Conservation (phyloP, 352 stramenopile species). For the Nothophytophthora sp. region DNA sequence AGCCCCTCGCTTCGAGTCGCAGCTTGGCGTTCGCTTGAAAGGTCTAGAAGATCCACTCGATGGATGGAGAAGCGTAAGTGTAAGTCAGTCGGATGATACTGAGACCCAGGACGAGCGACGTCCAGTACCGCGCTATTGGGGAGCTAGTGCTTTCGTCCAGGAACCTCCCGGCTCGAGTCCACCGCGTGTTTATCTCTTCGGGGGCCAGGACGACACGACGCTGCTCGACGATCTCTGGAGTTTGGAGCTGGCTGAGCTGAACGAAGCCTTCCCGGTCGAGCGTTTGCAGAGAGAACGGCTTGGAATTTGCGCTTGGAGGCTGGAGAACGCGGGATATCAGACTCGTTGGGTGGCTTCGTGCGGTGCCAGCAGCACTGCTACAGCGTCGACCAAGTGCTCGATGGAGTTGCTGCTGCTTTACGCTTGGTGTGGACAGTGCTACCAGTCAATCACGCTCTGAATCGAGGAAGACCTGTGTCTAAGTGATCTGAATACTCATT, state of each 20-base stretch:
- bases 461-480: too few species aligned
- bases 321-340: conserved; percentile 37
- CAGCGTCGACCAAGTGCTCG: conserved; percentile 29
- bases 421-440: conserved; percentile 52
- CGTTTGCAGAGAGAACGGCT: conserved; percentile 18
- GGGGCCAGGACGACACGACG: conserved; percentile 68
- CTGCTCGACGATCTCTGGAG: conserved; percentile 66
- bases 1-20: conserved; percentile 29
- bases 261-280: conserved; percentile 26
- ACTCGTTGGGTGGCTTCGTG: conserved; percentile 46
- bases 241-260: conserved; percentile 38
- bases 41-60: conserved; percentile 38
- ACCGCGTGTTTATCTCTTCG: conserved; percentile 52
- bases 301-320: conserved; percentile 45
- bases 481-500: too few species aligned
- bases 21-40: conserved; percentile 38
- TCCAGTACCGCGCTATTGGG: conserved; percentile 45
- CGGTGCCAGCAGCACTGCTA: conserved; percentile 17
- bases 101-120: conserved; percentile 7
- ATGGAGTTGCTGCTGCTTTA: conserved; percentile 50
- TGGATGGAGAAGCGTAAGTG: conserved; percentile 29
- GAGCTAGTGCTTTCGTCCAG: conserved; percentile 36
- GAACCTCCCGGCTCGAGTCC: conserved; percentile 2
- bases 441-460: conserved; percentile 53
- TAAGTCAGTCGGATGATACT: not conserved